Evolutionary conservation across 768 basidiomycete genomes (phyloP).

Genomic region (Xerocomellus intermedius): DNA sequence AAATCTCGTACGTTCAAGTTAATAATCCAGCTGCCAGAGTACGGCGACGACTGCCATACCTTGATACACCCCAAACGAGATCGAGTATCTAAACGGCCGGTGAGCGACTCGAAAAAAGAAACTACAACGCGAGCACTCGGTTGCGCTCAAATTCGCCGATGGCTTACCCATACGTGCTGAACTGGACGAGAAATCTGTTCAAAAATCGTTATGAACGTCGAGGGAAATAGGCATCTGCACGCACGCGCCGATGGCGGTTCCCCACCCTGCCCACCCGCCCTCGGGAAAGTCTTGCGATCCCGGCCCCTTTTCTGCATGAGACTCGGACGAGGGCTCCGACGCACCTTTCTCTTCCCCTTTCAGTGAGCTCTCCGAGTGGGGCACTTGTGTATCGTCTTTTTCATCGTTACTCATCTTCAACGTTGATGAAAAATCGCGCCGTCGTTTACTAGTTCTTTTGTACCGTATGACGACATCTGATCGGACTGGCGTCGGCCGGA

Average conservation of each 20-base stretch:
- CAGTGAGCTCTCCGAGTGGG: background rate
- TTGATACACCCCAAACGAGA: constrained; percentile 46
- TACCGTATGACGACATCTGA: no score
- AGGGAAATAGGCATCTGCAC: background rate
- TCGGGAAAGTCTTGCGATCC: constrained; percentile 21
- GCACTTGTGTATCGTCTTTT: background rate
- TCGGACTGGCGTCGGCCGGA: no score
- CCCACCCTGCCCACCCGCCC: constrained; percentile 32
- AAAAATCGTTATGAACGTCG: background rate
- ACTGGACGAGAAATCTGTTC: constrained; percentile 38
- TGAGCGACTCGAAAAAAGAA: background rate
- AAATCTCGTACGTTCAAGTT: constrained; percentile 30
- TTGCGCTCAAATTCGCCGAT: background rate
- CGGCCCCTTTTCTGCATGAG: background rate
- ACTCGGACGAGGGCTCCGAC: background rate
- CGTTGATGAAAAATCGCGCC: background rate
- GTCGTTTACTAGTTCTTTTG: no score
- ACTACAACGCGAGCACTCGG: background rate
- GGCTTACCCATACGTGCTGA: constrained; percentile 38
- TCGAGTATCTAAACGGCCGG: constrained; percentile 29
- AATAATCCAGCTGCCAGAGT: background rate
- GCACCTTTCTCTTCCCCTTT: background rate
- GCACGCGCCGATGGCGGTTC: constrained; percentile 33
- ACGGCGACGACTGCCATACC: constrained; percentile 18
- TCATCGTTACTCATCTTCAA: background rate